Base-by-base conservation (phyloP, 768 basidiomycete genomes). In the Dacryopinax primogenitus region DNA sequence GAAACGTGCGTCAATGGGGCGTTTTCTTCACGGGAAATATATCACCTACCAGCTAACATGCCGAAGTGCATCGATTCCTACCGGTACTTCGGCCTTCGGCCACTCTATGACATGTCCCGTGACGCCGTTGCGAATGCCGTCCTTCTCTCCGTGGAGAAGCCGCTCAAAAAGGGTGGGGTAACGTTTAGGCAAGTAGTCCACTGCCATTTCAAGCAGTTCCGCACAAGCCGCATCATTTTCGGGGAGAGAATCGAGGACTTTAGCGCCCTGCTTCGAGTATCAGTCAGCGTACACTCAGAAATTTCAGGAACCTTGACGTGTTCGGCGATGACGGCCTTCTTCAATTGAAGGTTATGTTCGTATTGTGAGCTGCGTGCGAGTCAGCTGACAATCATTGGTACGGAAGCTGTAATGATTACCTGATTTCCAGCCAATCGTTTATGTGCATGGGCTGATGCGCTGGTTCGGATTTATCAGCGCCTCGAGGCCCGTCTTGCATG, bases 131-230 rank as follows among this genome's bases (percentile, higher is more conserved):
- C 63, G 67, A 35, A 77, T 74, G 0, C 72, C 71, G 41, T 18
- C 23, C 41, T 44, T 44, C 41, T 44, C 41, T 44, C 41, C 41
- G 18, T 18, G 41, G 36, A 65, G 68, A 6, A 74, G 61, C 15
- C 41, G 37, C 7, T 72, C 68, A 69, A 85, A 84, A 32, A 80
- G 79, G 11, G 77, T 76, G 9, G 84, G 83, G 68, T 84, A 84
- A 23, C 83, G 77, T 28, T 75, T 76, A 51, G 80, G 83, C 39
- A 85, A 72, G 67, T 78, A 84, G 67, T 84, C 80, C 41, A 84
- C 74, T 33, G 80, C 79, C 77, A 80, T 82, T 65, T 82, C 77
- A 76, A 81, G 78, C 64, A 83, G 76, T 69, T 85, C 84, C 33
- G 68, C 69, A 68, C 81, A 82, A 0, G 81, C 82, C 0, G 64